Percentiles rank a stretch among this genome's conserved stretches.
Evolutionary conservation across 23 red algal genomes (phyloP).

Genomic region (Porphyridium purpureum): DNA sequence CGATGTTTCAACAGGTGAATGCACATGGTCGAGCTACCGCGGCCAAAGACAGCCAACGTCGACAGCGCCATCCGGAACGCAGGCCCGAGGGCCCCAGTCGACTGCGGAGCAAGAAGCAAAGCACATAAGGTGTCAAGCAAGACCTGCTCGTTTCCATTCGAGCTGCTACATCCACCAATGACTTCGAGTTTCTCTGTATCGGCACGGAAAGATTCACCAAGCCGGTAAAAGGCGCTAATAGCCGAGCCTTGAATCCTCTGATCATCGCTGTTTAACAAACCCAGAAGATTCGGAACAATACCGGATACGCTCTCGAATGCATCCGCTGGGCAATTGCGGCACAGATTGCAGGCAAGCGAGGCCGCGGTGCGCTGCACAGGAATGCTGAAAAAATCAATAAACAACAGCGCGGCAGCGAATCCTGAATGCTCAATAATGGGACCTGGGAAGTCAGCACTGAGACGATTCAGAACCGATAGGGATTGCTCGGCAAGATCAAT

Average conservation of each 20-base stretch:
- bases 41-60: slow-evolving; percentile 16
- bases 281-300: slow-evolving; percentile 26
- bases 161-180: too few relatives aligned
- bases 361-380: slow-evolving; percentile 79
- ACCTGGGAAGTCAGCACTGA: slow-evolving; percentile 69
- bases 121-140: slow-evolving; percentile 25
- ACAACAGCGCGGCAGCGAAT: slow-evolving; percentile 58
- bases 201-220: slow-evolving; percentile 26
- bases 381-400: slow-evolving; percentile 91
- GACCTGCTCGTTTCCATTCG: slow-evolving; percentile 12
- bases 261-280: slow-evolving; percentile 32
- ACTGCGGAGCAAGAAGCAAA: slow-evolving; percentile 21
- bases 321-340: slow-evolving; percentile 28
- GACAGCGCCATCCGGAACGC: slow-evolving; percentile 33
- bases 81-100: slow-evolving; percentile 14
- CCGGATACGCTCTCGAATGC: slow-evolving; percentile 14
- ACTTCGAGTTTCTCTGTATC: slow-evolving; percentile 19
- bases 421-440: slow-evolving; percentile 65
- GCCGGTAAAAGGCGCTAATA: slow-evolving; percentile 21
- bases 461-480: slow-evolving; percentile 61
- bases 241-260: slow-evolving; percentile 41
- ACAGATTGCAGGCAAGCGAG: slow-evolving; percentile 66
- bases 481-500: slow-evolving; percentile 98
- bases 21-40: slow-evolving; percentile 35
- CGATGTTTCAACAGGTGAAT: too few relatives aligned